phyloP scores from a whole-genome alignment of 495 filamentous ascomycete genomes.

The Tirmania nivea region DNA sequence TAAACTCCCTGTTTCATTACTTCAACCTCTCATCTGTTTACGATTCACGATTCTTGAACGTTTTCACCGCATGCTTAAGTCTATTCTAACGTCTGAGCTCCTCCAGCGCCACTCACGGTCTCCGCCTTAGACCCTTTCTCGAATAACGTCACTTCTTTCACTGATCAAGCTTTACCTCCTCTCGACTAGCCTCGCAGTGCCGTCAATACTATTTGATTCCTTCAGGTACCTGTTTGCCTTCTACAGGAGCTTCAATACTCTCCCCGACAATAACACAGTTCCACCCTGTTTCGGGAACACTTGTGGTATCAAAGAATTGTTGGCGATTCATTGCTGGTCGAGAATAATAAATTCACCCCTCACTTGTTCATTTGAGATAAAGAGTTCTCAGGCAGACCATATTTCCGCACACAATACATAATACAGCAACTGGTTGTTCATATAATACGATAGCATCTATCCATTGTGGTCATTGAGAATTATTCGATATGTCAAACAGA shows the following conservation, averaged over 20 bases:
- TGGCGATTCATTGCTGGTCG: too few relatives aligned
- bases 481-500: slow-evolving; percentile 26
- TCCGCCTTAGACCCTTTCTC: not conserved
- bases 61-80: not conserved
- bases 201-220: not conserved
- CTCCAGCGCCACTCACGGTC: not conserved
- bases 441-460: too few relatives aligned
- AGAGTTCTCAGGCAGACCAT: too few relatives aligned
- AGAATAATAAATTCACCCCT: too few relatives aligned
- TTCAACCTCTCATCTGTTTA: too few relatives aligned
- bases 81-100: not conserved
- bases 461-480: too few relatives aligned
- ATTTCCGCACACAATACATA: too few relatives aligned
- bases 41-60: not conserved
- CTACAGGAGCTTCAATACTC: slow-evolving; percentile 2
- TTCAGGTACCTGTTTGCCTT: slow-evolving; percentile 7
- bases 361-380: too few relatives aligned
- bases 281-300: not conserved
- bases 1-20: not conserved
- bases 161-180: not conserved
- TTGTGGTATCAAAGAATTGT: not conserved
- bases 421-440: too few relatives aligned
- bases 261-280: not conserved
- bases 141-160: not conserved
- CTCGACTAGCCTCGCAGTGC: not conserved